Percentiles rank a stretch among this genome's conserved stretches.
Conservation (phyloP, 352 stramenopile genomes). For the Phytophthora sojae region DNA sequence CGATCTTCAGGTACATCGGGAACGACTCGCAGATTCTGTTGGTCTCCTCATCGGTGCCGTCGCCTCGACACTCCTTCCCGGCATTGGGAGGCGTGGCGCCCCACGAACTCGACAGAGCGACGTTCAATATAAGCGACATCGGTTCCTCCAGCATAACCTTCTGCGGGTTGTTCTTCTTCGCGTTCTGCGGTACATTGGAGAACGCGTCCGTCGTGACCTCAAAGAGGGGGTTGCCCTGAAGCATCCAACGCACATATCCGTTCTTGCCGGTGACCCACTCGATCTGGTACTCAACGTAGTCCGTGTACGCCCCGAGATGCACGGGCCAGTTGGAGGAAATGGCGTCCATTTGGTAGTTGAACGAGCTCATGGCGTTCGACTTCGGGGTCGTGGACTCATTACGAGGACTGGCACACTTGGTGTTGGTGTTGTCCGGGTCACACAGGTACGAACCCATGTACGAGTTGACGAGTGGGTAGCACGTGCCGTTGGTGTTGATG, state of each 20-base stretch:
- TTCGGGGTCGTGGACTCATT: conserved; percentile 33
- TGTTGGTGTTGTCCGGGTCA: conserved; percentile 56
- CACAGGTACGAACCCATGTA: conserved; percentile 70
- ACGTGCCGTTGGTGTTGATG: conserved; percentile 61
- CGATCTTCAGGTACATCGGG: conserved; percentile 78
- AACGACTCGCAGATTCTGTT: conserved; percentile 71
- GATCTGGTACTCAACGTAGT: conserved; percentile 69
- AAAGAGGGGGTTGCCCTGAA: conserved; percentile 58
- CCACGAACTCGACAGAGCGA: conserved; percentile 93
- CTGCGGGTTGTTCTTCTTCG: conserved; percentile 51
- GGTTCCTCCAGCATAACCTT: conserved; percentile 89
- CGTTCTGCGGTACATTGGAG: conserved; percentile 56
- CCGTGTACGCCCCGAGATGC: conserved; percentile 59
- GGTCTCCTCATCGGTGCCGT: conserved; percentile 44
- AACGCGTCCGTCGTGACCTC: conserved; percentile 61
- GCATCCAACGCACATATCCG: conserved; percentile 76
- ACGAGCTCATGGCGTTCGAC: conserved; percentile 62
- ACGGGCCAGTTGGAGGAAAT: conserved; percentile 79
- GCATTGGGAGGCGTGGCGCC: conserved; percentile 64
- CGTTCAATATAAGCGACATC: conserved; percentile 94
- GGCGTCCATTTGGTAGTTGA: conserved; percentile 85
- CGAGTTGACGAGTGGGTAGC: conserved; percentile 61
- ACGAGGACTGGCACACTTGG: conserved; percentile 45
- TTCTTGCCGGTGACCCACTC: conserved; percentile 77
- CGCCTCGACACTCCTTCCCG: conserved; percentile 56